A percentile compares a stretch with the other conserved stretches of the same genome.
Conservation (phyloP, 306 rosid genomes). For the Fragaria iinumae region DNA sequence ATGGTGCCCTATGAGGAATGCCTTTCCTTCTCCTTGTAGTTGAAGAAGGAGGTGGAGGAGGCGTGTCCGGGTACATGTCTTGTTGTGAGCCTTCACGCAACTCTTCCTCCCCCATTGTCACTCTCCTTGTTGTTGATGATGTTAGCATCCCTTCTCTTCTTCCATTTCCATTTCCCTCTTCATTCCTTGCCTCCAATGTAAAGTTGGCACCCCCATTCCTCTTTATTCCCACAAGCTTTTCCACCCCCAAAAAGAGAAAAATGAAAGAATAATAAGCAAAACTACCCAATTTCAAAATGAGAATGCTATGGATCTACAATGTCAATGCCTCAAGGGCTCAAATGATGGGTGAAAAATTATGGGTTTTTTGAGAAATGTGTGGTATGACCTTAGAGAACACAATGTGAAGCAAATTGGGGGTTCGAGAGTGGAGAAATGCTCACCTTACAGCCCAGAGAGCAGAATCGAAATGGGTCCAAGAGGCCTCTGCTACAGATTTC, state of each 20-base stretch:
- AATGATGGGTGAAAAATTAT: constrained; percentile 41
- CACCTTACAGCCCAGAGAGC: constrained; percentile 98
- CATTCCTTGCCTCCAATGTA: constrained; percentile 51
- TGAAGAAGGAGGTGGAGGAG: constrained; percentile 68
- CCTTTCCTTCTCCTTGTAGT: constrained; percentile 93
- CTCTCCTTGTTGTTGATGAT: constrained; percentile 41
- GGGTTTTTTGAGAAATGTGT: constrained; percentile 28
- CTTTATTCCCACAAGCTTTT: constrained; percentile 75
- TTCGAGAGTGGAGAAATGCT: constrained; percentile 15
- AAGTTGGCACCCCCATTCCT: constrained; percentile 79
- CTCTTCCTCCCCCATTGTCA: constrained; percentile 42
- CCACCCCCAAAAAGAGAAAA: constrained; percentile 16
- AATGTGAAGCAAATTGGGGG: constrained; percentile 17
- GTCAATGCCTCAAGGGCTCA: not conserved
- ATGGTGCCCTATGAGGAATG: constrained; percentile 93
- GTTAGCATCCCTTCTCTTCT: constrained; percentile 32
- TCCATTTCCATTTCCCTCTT: constrained; percentile 35
- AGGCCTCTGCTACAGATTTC: constrained; percentile 87
- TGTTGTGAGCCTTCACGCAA: constrained; percentile 82
- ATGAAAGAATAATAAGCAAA: not conserved
- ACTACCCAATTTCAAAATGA: constrained; percentile 9
- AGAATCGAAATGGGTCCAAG: constrained; percentile 85
- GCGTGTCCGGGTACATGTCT: constrained; percentile 69
- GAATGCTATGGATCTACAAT: constrained; percentile 7
- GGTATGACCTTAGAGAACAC: not conserved